Percentiles rank a stretch among this genome's conserved stretches.
Conservation (phyloP, 495 filamentous ascomycete genomes). For the Aspergillus mulundensis region DNA sequence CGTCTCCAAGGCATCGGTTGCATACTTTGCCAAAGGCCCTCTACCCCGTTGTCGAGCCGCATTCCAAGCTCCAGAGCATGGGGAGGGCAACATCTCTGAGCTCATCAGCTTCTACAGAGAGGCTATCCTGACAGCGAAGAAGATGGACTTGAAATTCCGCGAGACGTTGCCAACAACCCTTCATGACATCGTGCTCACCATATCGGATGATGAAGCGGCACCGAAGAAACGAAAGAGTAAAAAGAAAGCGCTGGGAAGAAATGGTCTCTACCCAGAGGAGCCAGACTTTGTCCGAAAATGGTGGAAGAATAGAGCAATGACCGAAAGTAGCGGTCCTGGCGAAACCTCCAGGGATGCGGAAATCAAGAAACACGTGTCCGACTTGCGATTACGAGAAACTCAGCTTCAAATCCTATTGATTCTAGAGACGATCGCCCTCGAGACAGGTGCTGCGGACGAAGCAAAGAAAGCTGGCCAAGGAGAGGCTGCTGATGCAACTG, state of each 20-base stretch:
- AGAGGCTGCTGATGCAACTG: conserved; percentile 30
- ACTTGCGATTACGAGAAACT: conserved; percentile 71
- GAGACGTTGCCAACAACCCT: conserved; percentile 68
- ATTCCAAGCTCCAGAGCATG: conserved; percentile 58
- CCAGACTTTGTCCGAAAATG: conserved; percentile 70
- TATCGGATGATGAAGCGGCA: conserved; percentile 57
- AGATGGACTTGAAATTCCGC: conserved; percentile 85
- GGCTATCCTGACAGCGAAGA: conserved; percentile 64
- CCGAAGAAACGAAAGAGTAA: conserved; percentile 54
- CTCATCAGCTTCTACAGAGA: conserved; percentile 66
- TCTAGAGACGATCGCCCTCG: conserved; percentile 79
- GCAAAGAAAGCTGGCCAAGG: conserved; percentile 21
- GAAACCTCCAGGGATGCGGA: conserved; percentile 50
- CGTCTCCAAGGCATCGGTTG: conserved; percentile 84
- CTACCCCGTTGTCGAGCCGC: conserved; percentile 79
- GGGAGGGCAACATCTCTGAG: conserved; percentile 31
- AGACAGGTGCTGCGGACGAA: conserved; percentile 38
- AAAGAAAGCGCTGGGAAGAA: conserved; percentile 69
- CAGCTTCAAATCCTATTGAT: conserved; percentile 89
- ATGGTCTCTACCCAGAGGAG: conserved; percentile 74
- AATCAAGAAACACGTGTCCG: conserved; percentile 55
- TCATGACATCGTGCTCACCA: conserved; percentile 55
- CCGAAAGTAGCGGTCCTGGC: conserved; percentile 27
- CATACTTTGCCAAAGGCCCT: conserved; percentile 96
- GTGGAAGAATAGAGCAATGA: conserved; percentile 59